Base-by-base conservation (phyloP, 2,329 filamentous ascomycete species). In the Sporothrix pseudoabietina region DNA sequence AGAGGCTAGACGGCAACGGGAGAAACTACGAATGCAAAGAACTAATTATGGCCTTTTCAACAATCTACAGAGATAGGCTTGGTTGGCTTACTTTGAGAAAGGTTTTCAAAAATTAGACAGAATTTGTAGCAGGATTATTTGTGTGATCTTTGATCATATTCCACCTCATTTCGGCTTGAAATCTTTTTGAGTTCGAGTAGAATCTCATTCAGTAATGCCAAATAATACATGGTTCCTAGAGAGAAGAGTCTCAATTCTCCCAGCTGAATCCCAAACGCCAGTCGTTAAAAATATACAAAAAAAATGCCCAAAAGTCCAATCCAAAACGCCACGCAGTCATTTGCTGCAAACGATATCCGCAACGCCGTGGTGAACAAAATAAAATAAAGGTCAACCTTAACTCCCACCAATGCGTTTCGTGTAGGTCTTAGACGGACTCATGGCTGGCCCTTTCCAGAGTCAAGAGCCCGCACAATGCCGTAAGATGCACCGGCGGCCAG, bases 401-500 rank as follows among this genome's bases (percentile, higher is more conserved):
- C 63, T 19, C 63, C 63, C 26, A 30, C 12, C n/a, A 49, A 30
- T 10, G 5, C 44, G 49, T 52, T 61, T 68, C 16, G 22, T 1
- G 8, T 3, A 6, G 22, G 8, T 16, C 19, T 9, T 19, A 41
- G 32, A 35, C 44, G 3, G 10, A n/a, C 22, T 72, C 61, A 74
- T 65, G 72, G 66, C 47, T 75, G 47, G 4, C 32, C 6, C 8
- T 61, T 65, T 47, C 75, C 77, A 19, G 77, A 79, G 75, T 89
- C 87, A 74, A 91, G 82, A n/a, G 84, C 79, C 74, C 86, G 84
- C 39, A 91, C 89, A 73, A 91, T 86, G 4, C 82, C 85, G 80
- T 92, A 91, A 30, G 90, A 90, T 9, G 89, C 89, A 0, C 87
- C 90, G 0, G 90, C 90, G 5, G 90, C 90, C 72, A 91, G 76